Base-by-base conservation (phyloP, 2,329 filamentous ascomycete genomes). In the Alternaria consortialis region DNA sequence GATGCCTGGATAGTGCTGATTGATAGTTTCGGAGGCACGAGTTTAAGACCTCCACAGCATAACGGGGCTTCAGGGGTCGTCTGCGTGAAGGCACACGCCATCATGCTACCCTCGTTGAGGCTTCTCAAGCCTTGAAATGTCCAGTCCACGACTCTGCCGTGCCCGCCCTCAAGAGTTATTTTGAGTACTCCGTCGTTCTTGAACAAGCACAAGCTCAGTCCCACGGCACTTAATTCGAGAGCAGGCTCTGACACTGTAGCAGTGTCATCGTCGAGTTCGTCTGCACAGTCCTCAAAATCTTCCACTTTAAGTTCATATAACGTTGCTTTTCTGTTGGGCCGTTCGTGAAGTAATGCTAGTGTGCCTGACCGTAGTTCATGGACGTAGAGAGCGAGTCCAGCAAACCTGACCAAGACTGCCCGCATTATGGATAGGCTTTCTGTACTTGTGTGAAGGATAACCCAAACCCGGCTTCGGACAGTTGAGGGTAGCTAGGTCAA, bases 181-280 rank as follows among this genome's bases (percentile, higher is more conserved):
- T 0, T 29, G 8, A 46, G 25, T 0, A 1, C 9, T 7, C 43
- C 25, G 9, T 46, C 43, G 43, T 46, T 46, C 9, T 31, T 29
- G 8, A 17, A 0, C 9, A 46, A 6, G 0, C 25, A 20, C 2
- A 46, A n/a, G 17, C 43, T 20, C 15, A 46, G 25, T 2, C 43
- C 43, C 4, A 46, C 43, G 0, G 43, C 43, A 29, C 43, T 46
- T 7, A 15, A 0, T 6, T 46, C 43, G 2, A 12, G 4, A 17
- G 9, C 7, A 8, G 23, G 1, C 1, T 17, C 25, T 8, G 3
- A 2, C 0, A 0, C 3, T 31, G 25, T 1, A 5, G 5, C 15
- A 1, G 8, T 11, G 7, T n/a, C 12, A 13, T 29, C 25, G n/a
- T 17, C 7, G 23, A 44, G 0, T 17, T 46, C 42, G 1, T 46